Evolutionary conservation across 1,139 yeast species (phyloP), one percentile per base, ranked within the genome.

Genomic region (Geotrichum candidum): DNA sequence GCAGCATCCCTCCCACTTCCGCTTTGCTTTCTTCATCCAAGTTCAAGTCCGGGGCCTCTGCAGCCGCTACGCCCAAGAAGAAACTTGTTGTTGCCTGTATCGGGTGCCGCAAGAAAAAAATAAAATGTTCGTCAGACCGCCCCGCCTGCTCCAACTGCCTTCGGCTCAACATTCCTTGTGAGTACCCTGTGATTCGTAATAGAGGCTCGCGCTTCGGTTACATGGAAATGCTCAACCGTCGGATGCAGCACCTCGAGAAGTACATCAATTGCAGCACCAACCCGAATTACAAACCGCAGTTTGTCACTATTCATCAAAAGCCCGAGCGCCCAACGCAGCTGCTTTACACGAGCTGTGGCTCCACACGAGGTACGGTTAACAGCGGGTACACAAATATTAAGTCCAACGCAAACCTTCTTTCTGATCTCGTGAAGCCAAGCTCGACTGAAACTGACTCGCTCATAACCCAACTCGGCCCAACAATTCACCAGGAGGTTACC

Each of bases 111-210:
- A 73, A 72, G 60, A 75, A 75, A 65, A 74, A 74, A 67, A 73
- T 74, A 64, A 73, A 73, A 62, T 74, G 77, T 64, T 72, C 77
- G 0, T 75, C 76, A 9, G 76, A 71, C 52, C 68, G 77, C 9
- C 77, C 77, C 2, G 77, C 77, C 2, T 74, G 77, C 62, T 66
- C 74, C n/a, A 72, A 72, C 65, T 74, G 77, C 59, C 68, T 74
- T 3, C 71, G 76, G 7, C 68, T 71, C 25, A 68, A 72, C 55
- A 68, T 73, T 11, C 71, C 70, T 2, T 74, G 77, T 65, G 74
- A 73, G 55, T 74, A 74, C 54, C 77, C 77, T 1, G 69, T 72
- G 29, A 69, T 73, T 50, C 69, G 75, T 18, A 75, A 73, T 61
- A 66, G 77, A 23, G 77, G 77, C n/a, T 74, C 77, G 27, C 70